Evolutionary conservation across 1,284 basidiomycete genomes (phyloP).

Genomic region (Malassezia nana): DNA sequence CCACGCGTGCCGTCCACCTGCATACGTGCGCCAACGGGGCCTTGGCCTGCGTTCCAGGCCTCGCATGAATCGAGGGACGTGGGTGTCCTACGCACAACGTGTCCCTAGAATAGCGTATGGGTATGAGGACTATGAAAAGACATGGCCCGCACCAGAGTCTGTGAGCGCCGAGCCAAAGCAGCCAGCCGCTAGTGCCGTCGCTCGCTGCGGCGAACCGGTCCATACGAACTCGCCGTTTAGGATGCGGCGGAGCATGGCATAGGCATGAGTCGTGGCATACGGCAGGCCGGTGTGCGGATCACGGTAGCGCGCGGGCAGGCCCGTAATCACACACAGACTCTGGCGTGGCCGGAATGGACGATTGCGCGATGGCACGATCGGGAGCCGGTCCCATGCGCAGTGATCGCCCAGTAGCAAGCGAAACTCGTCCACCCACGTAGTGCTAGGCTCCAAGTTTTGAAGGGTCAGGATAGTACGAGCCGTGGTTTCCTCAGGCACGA

Average conservation of each 20-base stretch:
- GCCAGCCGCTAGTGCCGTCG: constrained; percentile 21
- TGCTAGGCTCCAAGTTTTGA: constrained; percentile 20
- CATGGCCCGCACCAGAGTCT: constrained; percentile 20
- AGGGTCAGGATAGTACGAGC: constrained; percentile 32
- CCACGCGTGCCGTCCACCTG: neutral
- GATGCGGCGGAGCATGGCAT: constrained; percentile 56
- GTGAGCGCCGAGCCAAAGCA: constrained; percentile 20
- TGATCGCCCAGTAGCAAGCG: constrained; percentile 62
- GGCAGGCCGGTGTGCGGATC: constrained; percentile 68
- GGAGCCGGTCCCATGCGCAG: constrained; percentile 50
- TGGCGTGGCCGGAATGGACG: constrained; percentile 48
- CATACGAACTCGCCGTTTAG: constrained; percentile 52
- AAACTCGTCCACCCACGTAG: constrained; percentile 62
- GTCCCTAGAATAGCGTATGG: neutral
- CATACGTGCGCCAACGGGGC: neutral
- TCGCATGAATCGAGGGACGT: neutral
- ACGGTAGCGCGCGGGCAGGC: constrained; percentile 55
- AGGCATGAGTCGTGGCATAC: constrained; percentile 63
- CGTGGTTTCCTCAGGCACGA: constrained; percentile 10
- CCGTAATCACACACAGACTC: constrained; percentile 51
- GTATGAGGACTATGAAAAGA: constrained; percentile 19
- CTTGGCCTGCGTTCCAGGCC: neutral
- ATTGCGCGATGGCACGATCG: constrained; percentile 49
- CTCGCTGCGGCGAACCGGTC: constrained; percentile 22
- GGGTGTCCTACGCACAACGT: neutral